These are phyloP conservation scores for Penicillium simplicissimum DNA, from an alignment of 495 filamentous ascomycete genomes.

Conservation along the genomic window DNA sequence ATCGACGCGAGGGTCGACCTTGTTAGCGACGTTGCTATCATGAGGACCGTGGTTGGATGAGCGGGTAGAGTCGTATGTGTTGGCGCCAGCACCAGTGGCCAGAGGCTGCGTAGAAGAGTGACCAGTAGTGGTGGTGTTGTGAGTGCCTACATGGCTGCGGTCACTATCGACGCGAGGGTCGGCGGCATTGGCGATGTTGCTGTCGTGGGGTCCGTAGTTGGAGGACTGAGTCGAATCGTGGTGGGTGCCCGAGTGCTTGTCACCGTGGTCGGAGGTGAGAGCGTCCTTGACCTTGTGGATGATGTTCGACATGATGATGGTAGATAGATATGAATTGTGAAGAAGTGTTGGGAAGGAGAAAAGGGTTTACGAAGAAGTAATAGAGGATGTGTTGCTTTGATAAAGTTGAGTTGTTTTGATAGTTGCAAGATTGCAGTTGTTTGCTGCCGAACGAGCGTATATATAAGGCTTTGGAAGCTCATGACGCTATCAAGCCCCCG, in stretches of 20 bases:
- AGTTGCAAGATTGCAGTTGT: not conserved
- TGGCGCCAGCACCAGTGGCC: constrained; percentile 10
- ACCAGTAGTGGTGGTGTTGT: constrained; percentile 8
- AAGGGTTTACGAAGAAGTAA: not conserved
- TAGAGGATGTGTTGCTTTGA: not conserved
- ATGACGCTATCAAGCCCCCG: constrained; percentile 3
- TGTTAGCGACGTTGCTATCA: constrained; percentile 44
- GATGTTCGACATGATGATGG: constrained; percentile 56
- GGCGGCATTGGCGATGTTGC: constrained; percentile 23
- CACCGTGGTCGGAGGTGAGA: constrained; percentile 43
- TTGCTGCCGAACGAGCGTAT: not conserved
- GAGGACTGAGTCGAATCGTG: constrained; percentile 12
- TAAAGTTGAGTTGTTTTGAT: not conserved
- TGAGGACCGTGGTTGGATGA: constrained; percentile 43
- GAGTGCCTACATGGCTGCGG: constrained; percentile 1
- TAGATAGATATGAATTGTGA: not conserved
- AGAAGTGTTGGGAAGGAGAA: not conserved
- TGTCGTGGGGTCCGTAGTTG: constrained; percentile 24
- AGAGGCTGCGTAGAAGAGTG: constrained; percentile 32
- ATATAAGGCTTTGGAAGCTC: not conserved
- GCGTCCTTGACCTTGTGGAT: constrained; percentile 71
- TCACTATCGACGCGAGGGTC: constrained; percentile 27
- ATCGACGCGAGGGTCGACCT: constrained; percentile 52
- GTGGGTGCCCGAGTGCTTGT: constrained; percentile 3
- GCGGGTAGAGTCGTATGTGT: constrained; percentile 5